phyloP scores from a whole-genome alignment of 805 yeast genomes.

The Candida hungchunana region DNA sequence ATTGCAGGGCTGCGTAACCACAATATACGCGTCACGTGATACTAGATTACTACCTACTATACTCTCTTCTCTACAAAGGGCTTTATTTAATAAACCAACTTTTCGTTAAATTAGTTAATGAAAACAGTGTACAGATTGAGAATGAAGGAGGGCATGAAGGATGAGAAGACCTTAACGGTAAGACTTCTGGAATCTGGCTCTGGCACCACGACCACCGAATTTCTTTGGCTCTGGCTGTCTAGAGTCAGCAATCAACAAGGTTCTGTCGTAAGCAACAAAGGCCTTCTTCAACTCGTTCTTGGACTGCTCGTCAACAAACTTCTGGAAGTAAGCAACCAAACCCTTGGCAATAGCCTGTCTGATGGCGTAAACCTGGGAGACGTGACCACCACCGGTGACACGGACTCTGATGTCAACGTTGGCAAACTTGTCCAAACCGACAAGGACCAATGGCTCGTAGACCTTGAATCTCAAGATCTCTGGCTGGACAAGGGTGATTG shows the following conservation, averaged over 20 bases:
- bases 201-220: constrained; percentile 99
- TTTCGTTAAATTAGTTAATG: constrained; percentile 14
- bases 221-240: constrained; percentile 99
- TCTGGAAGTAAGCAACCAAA: constrained; percentile 98
- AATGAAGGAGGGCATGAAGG: constrained; percentile 21
- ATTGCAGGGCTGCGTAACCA: too few species aligned
- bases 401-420: constrained; percentile 98
- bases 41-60: too few species aligned
- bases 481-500: constrained; percentile 98
- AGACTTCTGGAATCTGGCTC: constrained; percentile 99
- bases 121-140: constrained; percentile 21
- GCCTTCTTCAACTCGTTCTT: constrained; percentile 99
- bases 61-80: too few species aligned
- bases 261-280: constrained; percentile 97
- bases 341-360: constrained; percentile 99
- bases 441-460: constrained; percentile 98
- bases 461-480: constrained; percentile 99
- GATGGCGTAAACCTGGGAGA: constrained; percentile 98
- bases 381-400: constrained; percentile 99
- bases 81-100: constrained; percentile 11
- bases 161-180: constrained; percentile 71
- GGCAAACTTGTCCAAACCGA: constrained; percentile 98
- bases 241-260: constrained; percentile 98
- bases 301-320: constrained; percentile 98
- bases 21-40: too few species aligned